Evolutionary conservation across 129 eudicot genomes (phyloP), one percentile per base, ranked within the genome.

Genomic region (Kitagawia praeruptora): DNA sequence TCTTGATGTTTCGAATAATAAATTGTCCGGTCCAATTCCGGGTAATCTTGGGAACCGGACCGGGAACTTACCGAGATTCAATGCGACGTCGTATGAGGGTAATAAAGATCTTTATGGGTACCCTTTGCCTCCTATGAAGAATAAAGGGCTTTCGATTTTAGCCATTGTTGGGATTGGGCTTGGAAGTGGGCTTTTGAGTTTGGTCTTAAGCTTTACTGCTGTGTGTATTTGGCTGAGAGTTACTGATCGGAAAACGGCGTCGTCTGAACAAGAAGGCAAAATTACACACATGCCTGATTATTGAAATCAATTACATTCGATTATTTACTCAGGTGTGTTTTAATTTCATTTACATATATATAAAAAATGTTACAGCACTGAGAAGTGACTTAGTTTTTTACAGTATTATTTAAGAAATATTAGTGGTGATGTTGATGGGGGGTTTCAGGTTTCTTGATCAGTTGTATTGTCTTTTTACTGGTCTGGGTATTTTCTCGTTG

Each of bases 221-320:
- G 98, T 94, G n/a, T 94, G 98, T 82, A 75, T 92, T 5, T 94
- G 98, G 98, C 79, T 93, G 84, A 90, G 90, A 85, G 82, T 84
- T 25, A 75, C 79, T 10, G 98, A 93, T 74, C 80, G 75, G 47
- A 89, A 83, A 84, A 77, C 48, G 75, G 89, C 69, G 69, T 61
- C 70, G 10, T 84, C 63, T 28, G 91, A 87, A 42, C 81, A 85
- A 49, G 91, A 89, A 78, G 90, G 88, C 54, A 92, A 90, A 81
- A 79, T 85, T 42, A 81, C 78, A 49, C 91, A 84, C 25, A 92
- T 92, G 97, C 97, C 93, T 39, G 96, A 92, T 90, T 92, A 92
- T 82, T 92, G 75, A 83, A 3, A 37, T 23, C 27, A n/a, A 61
- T 61, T 61, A 10, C n/a, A 69, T 31, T 69, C n/a, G 37, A 69